Evolutionary conservation across 148 eudicot genomes (phyloP).

Genomic region (Rhododendron williamsianum): DNA sequence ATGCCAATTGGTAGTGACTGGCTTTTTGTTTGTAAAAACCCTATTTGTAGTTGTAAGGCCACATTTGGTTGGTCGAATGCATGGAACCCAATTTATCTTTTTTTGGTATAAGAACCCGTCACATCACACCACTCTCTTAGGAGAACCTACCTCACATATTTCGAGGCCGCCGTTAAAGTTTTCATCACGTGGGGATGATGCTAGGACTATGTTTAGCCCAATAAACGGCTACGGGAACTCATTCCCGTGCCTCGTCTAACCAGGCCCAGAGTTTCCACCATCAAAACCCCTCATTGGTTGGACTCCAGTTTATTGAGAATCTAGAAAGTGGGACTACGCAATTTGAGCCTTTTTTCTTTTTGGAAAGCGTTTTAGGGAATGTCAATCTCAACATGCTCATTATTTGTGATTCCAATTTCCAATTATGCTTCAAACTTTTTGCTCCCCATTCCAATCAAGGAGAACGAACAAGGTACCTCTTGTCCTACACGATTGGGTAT

Average conservation of each 20-base stretch:
- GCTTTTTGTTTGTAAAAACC: background rate
- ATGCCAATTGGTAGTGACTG: background rate
- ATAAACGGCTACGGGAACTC: too few relatives aligned
- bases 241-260: background rate
- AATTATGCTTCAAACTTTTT: background rate
- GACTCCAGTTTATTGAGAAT: background rate
- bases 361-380: background rate
- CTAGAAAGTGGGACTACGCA: background rate
- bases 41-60: background rate
- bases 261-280: background rate
- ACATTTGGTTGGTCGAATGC: background rate
- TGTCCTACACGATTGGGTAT: background rate
- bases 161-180: background rate
- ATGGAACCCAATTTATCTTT: background rate
- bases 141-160: too few relatives aligned
- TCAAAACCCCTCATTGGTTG: background rate
- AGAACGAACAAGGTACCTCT: background rate
- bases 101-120: too few relatives aligned
- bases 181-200: background rate
- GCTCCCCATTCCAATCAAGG: background rate
- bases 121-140: too few relatives aligned
- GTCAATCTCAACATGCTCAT: background rate
- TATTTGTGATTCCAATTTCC: background rate
- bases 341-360: background rate
- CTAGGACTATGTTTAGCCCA: background rate